Evolutionary conservation across 345 rosid species (phyloP), one percentile per base, ranked within the genome.

Genomic region (Viola odorata): DNA sequence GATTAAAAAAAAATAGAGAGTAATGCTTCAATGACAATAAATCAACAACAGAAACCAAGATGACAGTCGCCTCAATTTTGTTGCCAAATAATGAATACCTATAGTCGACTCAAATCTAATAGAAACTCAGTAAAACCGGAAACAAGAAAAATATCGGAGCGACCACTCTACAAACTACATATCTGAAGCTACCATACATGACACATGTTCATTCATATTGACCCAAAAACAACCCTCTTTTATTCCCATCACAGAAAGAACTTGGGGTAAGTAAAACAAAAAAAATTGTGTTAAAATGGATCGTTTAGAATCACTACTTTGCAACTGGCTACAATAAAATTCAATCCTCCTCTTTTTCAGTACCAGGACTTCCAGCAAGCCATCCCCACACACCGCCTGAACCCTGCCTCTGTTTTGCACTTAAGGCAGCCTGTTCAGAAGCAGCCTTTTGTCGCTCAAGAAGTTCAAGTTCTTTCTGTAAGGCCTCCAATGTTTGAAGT

Each of bases 381-480:
- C 99, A 95, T 48, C 95, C 89, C 99, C 99, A 95, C 61, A 95
- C 87, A 3, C 99, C 91, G 45, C 96, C 85, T 0, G 99, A 91
- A 62, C 89, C 70, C 69, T 91, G 96, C 76, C 80, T 76, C 65
- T 77, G 80, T 73, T 78, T 88, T 52, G 96, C 87, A 14, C 71
- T 79, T 40, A 84, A 68, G 55, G 85, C 91, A 4, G 94, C 99
- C 78, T 95, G 83, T 77, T 88, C 99, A 0, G 99, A 91, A 12
- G 94, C 94, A 10, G 99, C 99, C 77, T 86, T 88, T 70, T 95
- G 99, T 41, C 98, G 87, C 73, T 79, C 92, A 14, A 95, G 85
- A 53, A 91, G 95, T 65, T 91, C 98, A 0, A 91, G 88, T 69
- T 91, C 99, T 74, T 88, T 95, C 60, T 85, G 86, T 32, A 91